Evolutionary conservation across 306 rosid species (phyloP).

Genomic region (Rubus parviflorus): DNA sequence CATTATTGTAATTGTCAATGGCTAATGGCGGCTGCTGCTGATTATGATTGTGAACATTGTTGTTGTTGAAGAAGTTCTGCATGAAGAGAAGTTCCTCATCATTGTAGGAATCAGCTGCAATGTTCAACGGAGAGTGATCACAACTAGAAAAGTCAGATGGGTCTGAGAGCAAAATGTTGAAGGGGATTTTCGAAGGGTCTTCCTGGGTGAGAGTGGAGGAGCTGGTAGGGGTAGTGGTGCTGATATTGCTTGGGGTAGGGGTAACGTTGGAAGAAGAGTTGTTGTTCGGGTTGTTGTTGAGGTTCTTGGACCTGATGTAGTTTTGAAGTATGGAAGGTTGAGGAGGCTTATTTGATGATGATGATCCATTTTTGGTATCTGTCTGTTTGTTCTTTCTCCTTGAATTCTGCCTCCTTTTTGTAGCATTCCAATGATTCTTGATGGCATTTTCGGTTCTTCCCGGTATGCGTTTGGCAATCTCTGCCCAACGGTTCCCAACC

Average conservation of each 20-base stretch:
- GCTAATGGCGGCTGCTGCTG: background rate
- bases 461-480: conserved; percentile 67
- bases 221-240: background rate
- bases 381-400: conserved; percentile 64
- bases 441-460: conserved; percentile 91
- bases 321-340: conserved; percentile 70
- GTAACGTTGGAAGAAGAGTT: background rate
- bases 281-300: background rate
- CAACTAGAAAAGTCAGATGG: conserved; percentile 36
- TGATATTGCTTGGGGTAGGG: background rate
- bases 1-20: conserved; percentile 3
- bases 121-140: conserved; percentile 19
- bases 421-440: conserved; percentile 96
- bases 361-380: conserved; percentile 3
- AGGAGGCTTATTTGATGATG: conserved; percentile 38
- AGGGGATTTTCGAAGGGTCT: conserved; percentile 7
- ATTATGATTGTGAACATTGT: background rate
- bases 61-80: conserved; percentile 45
- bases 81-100: conserved; percentile 71
- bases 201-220: conserved; percentile 19
- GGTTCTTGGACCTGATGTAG: conserved; percentile 51
- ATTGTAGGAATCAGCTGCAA: conserved; percentile 8
- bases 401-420: conserved; percentile 80
- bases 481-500: conserved; percentile 86
- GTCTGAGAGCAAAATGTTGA: conserved; percentile 21